A percentile compares a stretch with the other conserved stretches of the same genome.
Conservation (phyloP, 257 asterid genomes). For the Solanum chaucha region DNA sequence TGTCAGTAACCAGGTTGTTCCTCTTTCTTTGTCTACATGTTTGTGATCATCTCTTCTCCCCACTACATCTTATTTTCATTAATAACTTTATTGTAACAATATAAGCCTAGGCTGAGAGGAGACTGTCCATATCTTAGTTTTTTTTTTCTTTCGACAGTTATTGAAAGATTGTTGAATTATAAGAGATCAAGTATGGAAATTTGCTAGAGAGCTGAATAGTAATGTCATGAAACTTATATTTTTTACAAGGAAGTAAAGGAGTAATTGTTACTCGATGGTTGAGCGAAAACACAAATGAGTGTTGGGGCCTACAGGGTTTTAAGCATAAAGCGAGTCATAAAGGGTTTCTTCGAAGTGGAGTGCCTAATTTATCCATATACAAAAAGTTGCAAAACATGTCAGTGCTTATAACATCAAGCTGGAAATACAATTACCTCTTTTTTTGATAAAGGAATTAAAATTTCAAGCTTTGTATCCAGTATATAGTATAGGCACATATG, state of each 20-base stretch:
- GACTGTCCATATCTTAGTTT: neutral
- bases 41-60: neutral
- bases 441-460: neutral
- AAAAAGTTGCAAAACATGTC: neutral
- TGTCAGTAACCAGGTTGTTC: conserved; percentile 27
- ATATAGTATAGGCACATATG: neutral
- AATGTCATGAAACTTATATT: neutral
- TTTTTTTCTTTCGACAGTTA: neutral
- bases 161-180: neutral
- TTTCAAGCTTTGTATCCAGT: neutral
- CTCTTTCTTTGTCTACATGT: neutral
- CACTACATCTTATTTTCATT: neutral
- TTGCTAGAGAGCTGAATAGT: neutral
- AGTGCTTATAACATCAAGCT: neutral
- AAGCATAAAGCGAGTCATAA: neutral
- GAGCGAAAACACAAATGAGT: neutral
- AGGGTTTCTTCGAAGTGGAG: neutral
- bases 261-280: neutral
- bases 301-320: neutral
- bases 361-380: neutral
- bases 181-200: neutral
- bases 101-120: neutral
- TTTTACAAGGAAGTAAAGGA: neutral
- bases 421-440: neutral
- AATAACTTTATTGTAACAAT: neutral